Evolutionary conservation across 225 moss, liverwort and hornwort species (phyloP).

Genomic region (Marchantia paleacea): DNA sequence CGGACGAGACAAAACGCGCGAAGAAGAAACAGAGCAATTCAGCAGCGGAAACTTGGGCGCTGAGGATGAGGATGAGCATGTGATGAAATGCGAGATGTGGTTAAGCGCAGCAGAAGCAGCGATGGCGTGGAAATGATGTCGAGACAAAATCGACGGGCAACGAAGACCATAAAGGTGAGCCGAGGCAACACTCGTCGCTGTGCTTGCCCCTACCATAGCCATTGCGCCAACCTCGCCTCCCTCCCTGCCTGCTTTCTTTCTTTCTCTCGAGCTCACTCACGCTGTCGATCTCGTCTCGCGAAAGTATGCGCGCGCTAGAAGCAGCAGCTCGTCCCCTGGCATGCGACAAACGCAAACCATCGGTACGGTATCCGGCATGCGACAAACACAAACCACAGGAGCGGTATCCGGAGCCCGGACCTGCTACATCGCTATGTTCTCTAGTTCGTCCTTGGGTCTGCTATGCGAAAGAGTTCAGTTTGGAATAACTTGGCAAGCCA

Average conservation of each 20-base stretch:
- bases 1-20: neutral
- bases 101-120: conserved; percentile 33
- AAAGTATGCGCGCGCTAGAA: no score
- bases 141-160: conserved; percentile 44
- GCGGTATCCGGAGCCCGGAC: no score
- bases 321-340: no score
- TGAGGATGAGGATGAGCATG: conserved; percentile 1
- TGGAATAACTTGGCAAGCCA: no score
- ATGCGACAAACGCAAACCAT: no score
- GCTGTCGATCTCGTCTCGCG: no score
- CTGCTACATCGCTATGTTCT: no score
- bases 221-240: neutral
- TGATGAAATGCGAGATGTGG: conserved; percentile 21
- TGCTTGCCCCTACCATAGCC: conserved; percentile 63
- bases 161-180: conserved; percentile 59
- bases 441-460: no score
- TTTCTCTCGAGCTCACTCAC: neutral
- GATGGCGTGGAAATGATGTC: conserved; percentile 26
- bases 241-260: neutral
- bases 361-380: no score
- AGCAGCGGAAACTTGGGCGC: neutral
- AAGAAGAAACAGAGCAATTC: conserved; percentile 1
- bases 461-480: no score
- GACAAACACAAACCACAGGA: no score
- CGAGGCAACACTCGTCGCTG: conserved; percentile 54